Evolutionary conservation across 2,329 filamentous ascomycete species (phyloP).

Genomic region (Leptodontidium sp.): DNA sequence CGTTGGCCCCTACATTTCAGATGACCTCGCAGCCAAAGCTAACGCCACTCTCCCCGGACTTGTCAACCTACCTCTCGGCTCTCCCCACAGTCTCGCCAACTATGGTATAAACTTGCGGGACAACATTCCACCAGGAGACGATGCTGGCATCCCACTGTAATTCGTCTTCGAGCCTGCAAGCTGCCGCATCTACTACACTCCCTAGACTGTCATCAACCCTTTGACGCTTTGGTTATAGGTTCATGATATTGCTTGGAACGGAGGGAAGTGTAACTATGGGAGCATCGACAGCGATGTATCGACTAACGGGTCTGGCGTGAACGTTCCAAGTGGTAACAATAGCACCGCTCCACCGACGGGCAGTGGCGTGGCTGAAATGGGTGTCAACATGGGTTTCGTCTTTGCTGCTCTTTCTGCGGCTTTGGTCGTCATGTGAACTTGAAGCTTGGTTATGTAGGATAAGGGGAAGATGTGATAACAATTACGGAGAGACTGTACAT

Average conservation of each 20-base stretch:
- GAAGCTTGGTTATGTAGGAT: no score
- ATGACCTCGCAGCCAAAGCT: slow-evolving; percentile 5
- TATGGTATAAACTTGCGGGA: slow-evolving; percentile 53
- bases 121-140: slow-evolving; percentile 40
- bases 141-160: slow-evolving; percentile 55
- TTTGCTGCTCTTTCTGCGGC: not conserved
- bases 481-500: no score
- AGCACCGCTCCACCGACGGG: not conserved
- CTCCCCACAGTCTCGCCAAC: slow-evolving; percentile 28
- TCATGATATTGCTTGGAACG: slow-evolving; percentile 29
- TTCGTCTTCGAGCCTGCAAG: slow-evolving; percentile 67
- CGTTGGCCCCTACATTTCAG: slow-evolving; percentile 21
- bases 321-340: not conserved
- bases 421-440: not conserved
- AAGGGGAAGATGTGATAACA: no score
- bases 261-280: slow-evolving; percentile 15
- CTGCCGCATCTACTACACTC: slow-evolving; percentile 65
- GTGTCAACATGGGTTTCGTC: not conserved
- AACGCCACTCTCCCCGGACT: slow-evolving; percentile 31
- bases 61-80: slow-evolving; percentile 14
- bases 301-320: not conserved
- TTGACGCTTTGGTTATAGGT: slow-evolving; percentile 54
- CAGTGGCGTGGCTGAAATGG: not conserved
- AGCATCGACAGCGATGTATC: not conserved
- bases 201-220: slow-evolving; percentile 57